Percentiles rank a stretch among this genome's conserved stretches.
phyloP scores from a whole-genome alignment of 768 basidiomycete species.

The Mycena kentingensis region DNA sequence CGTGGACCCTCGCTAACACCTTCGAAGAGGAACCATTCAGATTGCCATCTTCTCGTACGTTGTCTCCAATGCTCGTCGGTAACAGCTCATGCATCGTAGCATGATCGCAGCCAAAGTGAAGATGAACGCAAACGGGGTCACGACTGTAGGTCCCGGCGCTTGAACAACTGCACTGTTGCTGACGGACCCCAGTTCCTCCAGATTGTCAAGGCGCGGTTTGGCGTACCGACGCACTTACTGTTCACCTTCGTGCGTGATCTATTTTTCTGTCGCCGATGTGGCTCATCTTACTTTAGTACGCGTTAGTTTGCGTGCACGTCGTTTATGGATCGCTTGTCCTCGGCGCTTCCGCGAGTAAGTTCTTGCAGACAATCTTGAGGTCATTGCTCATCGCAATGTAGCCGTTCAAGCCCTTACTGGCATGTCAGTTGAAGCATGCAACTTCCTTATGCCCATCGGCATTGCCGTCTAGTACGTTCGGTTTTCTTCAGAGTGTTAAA shows the following conservation, averaged over 20 bases:
- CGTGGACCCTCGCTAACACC: constrained; percentile 31
- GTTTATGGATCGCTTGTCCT: constrained; percentile 40
- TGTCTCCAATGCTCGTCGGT: neutral
- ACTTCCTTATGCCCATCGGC: constrained; percentile 30
- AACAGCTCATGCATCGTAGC: constrained; percentile 10
- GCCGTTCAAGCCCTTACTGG: constrained; percentile 32
- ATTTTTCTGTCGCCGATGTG: neutral
- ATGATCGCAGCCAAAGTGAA: constrained; percentile 44
- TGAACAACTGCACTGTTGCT: too few relatives aligned
- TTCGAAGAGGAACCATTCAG: constrained; percentile 40
- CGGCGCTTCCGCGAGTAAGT: constrained; percentile 15
- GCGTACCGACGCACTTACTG: constrained; percentile 35
- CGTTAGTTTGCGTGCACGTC: constrained; percentile 38
- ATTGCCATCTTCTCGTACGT: constrained; percentile 35
- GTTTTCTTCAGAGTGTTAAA: neutral
- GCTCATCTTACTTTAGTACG: constrained; percentile 21
- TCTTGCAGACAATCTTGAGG: neutral
- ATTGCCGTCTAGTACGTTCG: constrained; percentile 22
- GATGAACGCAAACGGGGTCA: constrained; percentile 44
- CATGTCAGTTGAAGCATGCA: constrained; percentile 29
- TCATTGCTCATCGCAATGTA: constrained; percentile 27
- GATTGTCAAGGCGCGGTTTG: constrained; percentile 42
- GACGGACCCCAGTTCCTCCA: too few relatives aligned
- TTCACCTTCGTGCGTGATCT: constrained; percentile 30
- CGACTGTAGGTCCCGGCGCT: too few relatives aligned